A percentile compares a stretch with the other conserved stretches of the same genome.
Conservation (phyloP, 1,284 basidiomycete genomes). For the Microbotryomycetes sp. region DNA sequence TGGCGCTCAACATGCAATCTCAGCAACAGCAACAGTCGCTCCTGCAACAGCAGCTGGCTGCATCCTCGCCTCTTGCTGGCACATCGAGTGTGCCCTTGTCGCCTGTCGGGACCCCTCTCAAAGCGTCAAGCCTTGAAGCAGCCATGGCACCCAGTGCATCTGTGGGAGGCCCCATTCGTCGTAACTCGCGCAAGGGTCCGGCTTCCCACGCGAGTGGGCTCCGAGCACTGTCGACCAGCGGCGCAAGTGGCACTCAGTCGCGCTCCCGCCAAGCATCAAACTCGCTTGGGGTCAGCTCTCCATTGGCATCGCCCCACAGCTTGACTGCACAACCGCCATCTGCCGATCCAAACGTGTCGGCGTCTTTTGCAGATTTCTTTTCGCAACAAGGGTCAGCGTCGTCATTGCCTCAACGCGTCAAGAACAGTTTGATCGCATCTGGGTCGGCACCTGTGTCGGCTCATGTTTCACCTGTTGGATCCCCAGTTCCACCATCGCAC, state of each 20-base stretch:
- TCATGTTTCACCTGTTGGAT: neutral
- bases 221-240: neutral
- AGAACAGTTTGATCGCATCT: neutral
- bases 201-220: too few relatives aligned
- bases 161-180: neutral
- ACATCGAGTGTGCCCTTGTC: neutral
- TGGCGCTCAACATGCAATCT: neutral
- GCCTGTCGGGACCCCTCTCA: too few relatives aligned
- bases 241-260: neutral
- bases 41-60: neutral
- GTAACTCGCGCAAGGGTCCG: neutral
- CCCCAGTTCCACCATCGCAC: neutral
- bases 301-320: neutral
- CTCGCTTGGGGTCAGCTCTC: neutral
- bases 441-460: neutral
- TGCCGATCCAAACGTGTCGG: neutral
- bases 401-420: neutral
- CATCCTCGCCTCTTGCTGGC: neutral
- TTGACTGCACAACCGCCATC: neutral
- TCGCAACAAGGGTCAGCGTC: neutral
- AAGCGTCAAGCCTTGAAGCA: too few relatives aligned
- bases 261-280: neutral
- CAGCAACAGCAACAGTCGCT: neutral
- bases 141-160: too few relatives aligned
- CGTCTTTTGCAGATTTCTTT: neutral